phyloP scores from a whole-genome alignment of 441 rosid genomes.

The Flueggea neowawraea region DNA sequence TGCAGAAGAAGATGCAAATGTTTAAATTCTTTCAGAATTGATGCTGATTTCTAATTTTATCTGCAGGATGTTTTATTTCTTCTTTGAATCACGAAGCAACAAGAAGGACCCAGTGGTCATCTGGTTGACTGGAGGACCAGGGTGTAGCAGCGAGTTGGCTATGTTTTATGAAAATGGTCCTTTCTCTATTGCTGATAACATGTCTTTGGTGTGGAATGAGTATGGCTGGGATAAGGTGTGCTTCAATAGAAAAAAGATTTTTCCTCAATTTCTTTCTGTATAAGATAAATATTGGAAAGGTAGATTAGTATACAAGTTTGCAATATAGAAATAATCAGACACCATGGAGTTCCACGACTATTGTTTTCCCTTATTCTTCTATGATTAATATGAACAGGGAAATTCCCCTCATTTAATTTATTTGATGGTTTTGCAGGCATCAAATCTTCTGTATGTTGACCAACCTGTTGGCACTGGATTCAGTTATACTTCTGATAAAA shows the following conservation, averaged over 20 bases:
- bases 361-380: too few relatives aligned
- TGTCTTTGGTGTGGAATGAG: constrained; percentile 92
- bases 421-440: constrained; percentile 56
- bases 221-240: constrained; percentile 90
- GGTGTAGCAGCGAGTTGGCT: constrained; percentile 95
- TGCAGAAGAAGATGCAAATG: not conserved
- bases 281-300: too few relatives aligned
- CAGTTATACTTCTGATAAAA: constrained; percentile 82
- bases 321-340: too few relatives aligned
- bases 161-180: constrained; percentile 98
- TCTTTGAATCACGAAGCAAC: constrained; percentile 82
- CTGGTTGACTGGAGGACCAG: constrained; percentile 99
- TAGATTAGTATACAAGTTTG: too few relatives aligned
- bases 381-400: too few relatives aligned
- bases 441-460: constrained; percentile 91
- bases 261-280: too few relatives aligned
- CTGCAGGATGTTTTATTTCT: constrained; percentile 87
- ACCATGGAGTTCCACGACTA: too few relatives aligned
- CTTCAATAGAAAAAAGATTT: too few relatives aligned
- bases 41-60: constrained; percentile 3
- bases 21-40: not conserved
- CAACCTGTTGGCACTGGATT: constrained; percentile 98
- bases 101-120: constrained; percentile 82
- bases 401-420: too few relatives aligned
- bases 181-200: constrained; percentile 64